Base-by-base conservation (phyloP, 306 rosid genomes). In the Corylus heterophylla region DNA sequence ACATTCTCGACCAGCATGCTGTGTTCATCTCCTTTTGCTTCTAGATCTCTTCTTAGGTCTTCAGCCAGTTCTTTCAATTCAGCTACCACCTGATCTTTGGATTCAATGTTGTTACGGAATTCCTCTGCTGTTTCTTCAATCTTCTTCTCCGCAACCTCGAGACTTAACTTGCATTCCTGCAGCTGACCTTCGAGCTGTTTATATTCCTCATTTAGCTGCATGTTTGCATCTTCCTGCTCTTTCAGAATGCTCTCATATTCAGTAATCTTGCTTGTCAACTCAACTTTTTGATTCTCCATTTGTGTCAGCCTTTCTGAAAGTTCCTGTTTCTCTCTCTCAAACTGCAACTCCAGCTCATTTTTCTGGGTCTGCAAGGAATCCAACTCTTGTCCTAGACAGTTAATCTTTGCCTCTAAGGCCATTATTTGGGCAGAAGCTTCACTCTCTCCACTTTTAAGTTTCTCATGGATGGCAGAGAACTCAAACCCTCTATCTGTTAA, bases 41-140 rank as follows among this genome's bases (percentile, higher is more conserved):
- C 99, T 12, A 91, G 67, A 39, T 95, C 98, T 78, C 96, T 89
- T 87, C 73, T 89, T 62, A 95, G 85, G 73, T 89, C 90, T 81
- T 92, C 99, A 44, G 67, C 84, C 71, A 73, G 63, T 44, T 84
- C 80, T 73, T 95, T 97, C 91, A 91, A 84, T 62, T 89, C 90
- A 68, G 86, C 83, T 62, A 88, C 84, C 49, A 64, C 80, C 76
- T 89, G 86, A 76, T 91, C 87, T 76, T 92, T 92, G 48, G 90
- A 88, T 76, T 79, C 87, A 39, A 78, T 54, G 66, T 72, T 78
- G 29, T 78, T 79, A 56, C 72, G 87, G 74, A 83, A 85, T 49
- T 90, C 89, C 56, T 69, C 79, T 20, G 63, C 83, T 88, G 85
- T 74, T 78, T 84, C 85, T 85, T 83, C 88, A 75, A 88, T 79